These are phyloP conservation scores for Coniochaeta pulveracea DNA, from an alignment of 2,329 filamentous ascomycete species.

Conservation along the genomic window DNA sequence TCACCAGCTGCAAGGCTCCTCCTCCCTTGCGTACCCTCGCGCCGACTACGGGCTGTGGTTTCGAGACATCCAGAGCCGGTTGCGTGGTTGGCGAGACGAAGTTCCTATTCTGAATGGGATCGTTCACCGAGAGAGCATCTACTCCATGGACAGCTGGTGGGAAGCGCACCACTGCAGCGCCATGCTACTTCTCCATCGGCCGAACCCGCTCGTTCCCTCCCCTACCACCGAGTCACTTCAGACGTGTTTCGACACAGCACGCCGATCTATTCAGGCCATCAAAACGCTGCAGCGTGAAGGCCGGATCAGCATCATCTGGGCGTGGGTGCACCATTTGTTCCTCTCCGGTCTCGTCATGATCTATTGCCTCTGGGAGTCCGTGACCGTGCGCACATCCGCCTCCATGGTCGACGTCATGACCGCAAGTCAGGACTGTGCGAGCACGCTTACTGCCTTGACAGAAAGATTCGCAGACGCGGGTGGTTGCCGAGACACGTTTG, in stretches of 20 bases:
- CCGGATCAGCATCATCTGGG: conserved; percentile 19
- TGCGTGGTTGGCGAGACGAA: conserved; percentile 18
- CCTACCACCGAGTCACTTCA: conserved; percentile 13
- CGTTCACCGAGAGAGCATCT: conserved; percentile 16
- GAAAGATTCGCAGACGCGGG: conserved; percentile 19
- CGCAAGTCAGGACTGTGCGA: conserved; percentile 18
- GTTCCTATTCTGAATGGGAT: conserved; percentile 14
- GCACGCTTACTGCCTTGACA: conserved; percentile 18
- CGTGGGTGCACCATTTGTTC: conserved; percentile 19
- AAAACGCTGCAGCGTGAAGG: conserved; percentile 19
- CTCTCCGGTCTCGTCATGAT: conserved; percentile 19
- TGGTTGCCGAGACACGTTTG: conserved; percentile 18
- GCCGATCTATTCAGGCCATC: conserved; percentile 16
- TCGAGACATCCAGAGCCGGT: conserved; percentile 17
- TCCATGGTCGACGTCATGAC: conserved; percentile 12
- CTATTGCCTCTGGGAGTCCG: conserved; percentile 20
- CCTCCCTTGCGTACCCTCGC: conserved; percentile 16
- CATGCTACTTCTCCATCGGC: conserved; percentile 19
- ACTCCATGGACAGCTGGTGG: conserved; percentile 18
- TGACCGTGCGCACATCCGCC: conserved; percentile 15
- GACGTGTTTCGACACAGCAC: conserved; percentile 16
- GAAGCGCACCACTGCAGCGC: conserved; percentile 18
- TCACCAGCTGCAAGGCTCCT: conserved; percentile 13
- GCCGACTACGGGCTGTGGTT: conserved; percentile 17
- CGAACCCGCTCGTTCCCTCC: conserved; percentile 13